phyloP scores from a whole-genome alignment of 108 stramenopile genomes.

The Epipyxis sp. region DNA sequence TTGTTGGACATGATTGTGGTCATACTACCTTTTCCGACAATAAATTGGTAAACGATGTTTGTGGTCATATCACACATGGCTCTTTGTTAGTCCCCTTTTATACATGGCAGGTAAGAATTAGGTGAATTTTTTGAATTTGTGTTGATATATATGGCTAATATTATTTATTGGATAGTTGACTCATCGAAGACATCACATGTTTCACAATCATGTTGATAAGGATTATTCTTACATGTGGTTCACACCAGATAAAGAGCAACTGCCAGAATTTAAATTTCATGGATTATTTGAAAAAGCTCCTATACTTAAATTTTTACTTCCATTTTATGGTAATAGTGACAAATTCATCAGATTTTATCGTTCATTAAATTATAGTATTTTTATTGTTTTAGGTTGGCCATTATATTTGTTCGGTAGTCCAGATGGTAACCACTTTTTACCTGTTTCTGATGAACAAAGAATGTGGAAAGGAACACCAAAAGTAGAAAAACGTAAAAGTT shows the following conservation, averaged over 20 bases:
- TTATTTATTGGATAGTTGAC: conserved; percentile 21
- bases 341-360: no score
- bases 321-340: conserved; percentile 23
- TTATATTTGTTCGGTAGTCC: conserved; percentile 40
- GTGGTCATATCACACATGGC: conserved; percentile 54
- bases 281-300: neutral
- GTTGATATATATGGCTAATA: neutral
- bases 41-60: conserved; percentile 39
- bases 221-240: conserved; percentile 54
- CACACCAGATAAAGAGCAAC: neutral
- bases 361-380: no score
- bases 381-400: conserved; percentile 16
- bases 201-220: conserved; percentile 59
- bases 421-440: conserved; percentile 50
- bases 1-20: conserved; percentile 56
- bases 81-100: conserved; percentile 52
- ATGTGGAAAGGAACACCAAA: conserved; percentile 65
- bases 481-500: conserved; percentile 55
- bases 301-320: neutral
- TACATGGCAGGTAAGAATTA: conserved; percentile 45
- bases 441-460: conserved; percentile 36
- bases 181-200: conserved; percentile 53
- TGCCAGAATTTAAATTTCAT: neutral
- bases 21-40: conserved; percentile 50
- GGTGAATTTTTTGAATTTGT: neutral